Conservation (phyloP, 2,329 filamentous ascomycete species). For the Sporothrix phasma region DNA sequence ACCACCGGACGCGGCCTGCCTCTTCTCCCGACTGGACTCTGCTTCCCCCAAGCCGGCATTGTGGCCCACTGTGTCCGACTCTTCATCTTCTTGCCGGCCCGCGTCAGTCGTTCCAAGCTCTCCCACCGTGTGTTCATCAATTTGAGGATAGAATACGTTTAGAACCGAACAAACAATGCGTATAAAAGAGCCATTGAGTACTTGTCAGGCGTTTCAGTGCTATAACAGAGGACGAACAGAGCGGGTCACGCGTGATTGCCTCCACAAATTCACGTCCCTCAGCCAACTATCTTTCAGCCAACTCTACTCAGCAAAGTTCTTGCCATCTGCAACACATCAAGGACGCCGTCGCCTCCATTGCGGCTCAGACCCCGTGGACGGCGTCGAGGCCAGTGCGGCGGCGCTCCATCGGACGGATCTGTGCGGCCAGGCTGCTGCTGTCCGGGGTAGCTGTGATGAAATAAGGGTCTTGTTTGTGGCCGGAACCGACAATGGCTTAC, state of each 20-base stretch:
- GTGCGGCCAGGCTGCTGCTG: background rate
- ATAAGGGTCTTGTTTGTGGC: conserved; percentile 6
- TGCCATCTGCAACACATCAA: too few species aligned
- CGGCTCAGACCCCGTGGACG: conserved; percentile 9
- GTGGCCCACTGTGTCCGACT: background rate
- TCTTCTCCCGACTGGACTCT: background rate
- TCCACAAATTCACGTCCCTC: too few species aligned
- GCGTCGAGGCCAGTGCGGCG: conserved; percentile 4
- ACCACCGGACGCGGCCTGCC: background rate
- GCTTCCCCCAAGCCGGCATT: background rate
- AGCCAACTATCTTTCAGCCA: too few species aligned
- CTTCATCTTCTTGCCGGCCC: conserved; percentile 26
- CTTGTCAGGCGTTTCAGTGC: too few species aligned
- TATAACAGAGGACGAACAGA: too few species aligned
- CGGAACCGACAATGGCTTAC: conserved; percentile 3
- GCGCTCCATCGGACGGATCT: conserved; percentile 6
- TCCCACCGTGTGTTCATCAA: conserved; percentile 41
- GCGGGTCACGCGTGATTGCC: too few species aligned
- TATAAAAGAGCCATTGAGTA: too few species aligned
- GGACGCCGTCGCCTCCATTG: too few species aligned
- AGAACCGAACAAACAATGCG: too few species aligned
- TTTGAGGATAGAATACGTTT: too few species aligned
- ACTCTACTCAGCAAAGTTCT: too few species aligned
- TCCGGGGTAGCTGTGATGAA: background rate
- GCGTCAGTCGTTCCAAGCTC: conserved; percentile 35